Percentiles rank a stretch among this genome's conserved stretches.
Conservation (phyloP, 495 filamentous ascomycete genomes). For the Aspergillus egyptiacus region DNA sequence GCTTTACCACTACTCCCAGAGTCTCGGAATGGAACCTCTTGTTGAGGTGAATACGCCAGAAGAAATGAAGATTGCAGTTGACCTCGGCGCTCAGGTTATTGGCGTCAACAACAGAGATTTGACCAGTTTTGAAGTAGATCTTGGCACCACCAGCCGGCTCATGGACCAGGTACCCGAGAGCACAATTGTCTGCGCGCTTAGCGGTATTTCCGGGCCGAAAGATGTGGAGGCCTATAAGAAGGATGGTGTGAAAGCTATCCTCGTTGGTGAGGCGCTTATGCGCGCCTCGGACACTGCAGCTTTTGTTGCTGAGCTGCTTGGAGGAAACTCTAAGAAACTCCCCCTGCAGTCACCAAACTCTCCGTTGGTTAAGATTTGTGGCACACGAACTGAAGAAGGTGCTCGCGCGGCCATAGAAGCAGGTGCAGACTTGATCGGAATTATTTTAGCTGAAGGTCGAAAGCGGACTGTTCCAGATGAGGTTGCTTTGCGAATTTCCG, state of each 20-base stretch:
- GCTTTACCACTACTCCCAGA: constrained; percentile 81
- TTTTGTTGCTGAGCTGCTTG: constrained; percentile 79
- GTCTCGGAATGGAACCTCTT: constrained; percentile 93
- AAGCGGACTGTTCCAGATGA: constrained; percentile 73
- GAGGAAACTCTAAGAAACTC: constrained; percentile 39
- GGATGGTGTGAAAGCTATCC: constrained; percentile 84
- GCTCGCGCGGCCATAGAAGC: constrained; percentile 76
- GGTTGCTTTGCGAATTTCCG: constrained; percentile 71
- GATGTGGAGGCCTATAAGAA: constrained; percentile 84
- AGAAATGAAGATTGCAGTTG: constrained; percentile 84
- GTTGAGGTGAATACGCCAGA: constrained; percentile 94
- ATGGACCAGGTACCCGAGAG: constrained; percentile 77
- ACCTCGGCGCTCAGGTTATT: constrained; percentile 87
- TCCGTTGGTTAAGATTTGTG: constrained; percentile 88
- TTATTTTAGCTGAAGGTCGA: constrained; percentile 79
- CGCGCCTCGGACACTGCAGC: constrained; percentile 67
- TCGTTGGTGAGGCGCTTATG: constrained; percentile 97
- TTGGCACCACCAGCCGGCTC: constrained; percentile 86
- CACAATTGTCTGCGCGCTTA: constrained; percentile 90
- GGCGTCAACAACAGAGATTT: constrained; percentile 98
- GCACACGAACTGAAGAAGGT: constrained; percentile 78
- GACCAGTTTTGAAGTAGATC: constrained; percentile 91
- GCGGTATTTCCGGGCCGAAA: constrained; percentile 85
- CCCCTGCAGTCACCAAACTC: constrained; percentile 22
- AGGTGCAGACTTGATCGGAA: constrained; percentile 87